Conservation (phyloP, 2,329 filamentous ascomycete genomes). For the Epichloe brachyelytri region DNA sequence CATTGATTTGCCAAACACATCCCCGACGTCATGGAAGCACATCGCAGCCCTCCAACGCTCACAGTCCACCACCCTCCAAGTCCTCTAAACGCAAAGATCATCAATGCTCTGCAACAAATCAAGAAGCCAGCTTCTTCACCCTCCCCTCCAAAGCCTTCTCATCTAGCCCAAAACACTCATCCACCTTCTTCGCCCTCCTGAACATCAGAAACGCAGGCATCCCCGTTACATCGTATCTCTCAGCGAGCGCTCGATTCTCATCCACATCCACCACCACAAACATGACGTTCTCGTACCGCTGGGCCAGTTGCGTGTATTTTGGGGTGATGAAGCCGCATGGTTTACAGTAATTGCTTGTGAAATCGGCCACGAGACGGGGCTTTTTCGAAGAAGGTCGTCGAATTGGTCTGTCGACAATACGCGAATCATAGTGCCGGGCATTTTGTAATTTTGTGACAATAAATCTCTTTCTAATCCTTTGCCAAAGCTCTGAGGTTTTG, state of each 20-base stretch:
- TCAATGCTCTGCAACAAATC: constrained; percentile 13
- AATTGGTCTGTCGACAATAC: constrained; percentile 29
- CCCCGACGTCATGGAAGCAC: too few relatives aligned
- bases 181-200: constrained; percentile 61
- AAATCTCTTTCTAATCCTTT: too few relatives aligned
- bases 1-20: too few relatives aligned
- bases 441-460: background rate
- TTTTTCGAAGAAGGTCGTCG: constrained; percentile 32
- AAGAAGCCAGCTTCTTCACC: constrained; percentile 1
- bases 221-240: constrained; percentile 68
- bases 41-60: background rate
- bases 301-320: constrained; percentile 30
- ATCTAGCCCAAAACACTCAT: constrained; percentile 26
- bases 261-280: constrained; percentile 94
- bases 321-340: constrained; percentile 89
- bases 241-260: constrained; percentile 58
- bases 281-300: constrained; percentile 42
- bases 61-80: too few relatives aligned
- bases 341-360: constrained; percentile 67
- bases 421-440: background rate
- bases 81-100: background rate
- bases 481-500: too few relatives aligned
- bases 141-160: background rate
- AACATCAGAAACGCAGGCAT: constrained; percentile 90
- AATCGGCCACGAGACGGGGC: constrained; percentile 61